phyloP scores from a whole-genome alignment of 257 asterid genomes.

The Agastache rugosa region DNA sequence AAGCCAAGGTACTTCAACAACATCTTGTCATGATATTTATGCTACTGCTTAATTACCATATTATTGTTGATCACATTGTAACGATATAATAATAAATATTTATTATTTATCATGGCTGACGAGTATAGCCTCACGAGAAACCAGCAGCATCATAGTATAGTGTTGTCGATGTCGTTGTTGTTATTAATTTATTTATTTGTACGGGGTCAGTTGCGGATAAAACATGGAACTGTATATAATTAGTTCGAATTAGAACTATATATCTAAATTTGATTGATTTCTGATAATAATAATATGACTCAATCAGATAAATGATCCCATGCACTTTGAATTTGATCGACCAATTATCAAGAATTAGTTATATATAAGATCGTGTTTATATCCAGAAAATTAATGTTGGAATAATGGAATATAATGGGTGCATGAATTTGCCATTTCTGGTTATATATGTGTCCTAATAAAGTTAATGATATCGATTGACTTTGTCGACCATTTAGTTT shows the following conservation, averaged over 20 bases:
- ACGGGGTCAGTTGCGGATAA: not conserved
- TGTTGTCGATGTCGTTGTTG: too few relatives aligned
- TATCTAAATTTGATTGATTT: conserved; percentile 2
- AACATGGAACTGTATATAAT: not conserved
- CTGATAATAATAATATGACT: not conserved
- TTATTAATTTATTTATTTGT: not conserved
- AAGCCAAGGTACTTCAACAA: conserved; percentile 28
- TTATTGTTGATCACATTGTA: not conserved
- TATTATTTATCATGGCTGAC: not conserved
- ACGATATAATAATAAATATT: not conserved
- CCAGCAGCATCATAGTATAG: too few relatives aligned
- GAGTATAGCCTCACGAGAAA: too few relatives aligned
- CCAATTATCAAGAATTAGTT: not conserved
- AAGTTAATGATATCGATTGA: conserved; percentile 25
- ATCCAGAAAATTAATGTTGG: not conserved
- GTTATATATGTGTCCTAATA: conserved; percentile 18
- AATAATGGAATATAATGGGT: not conserved
- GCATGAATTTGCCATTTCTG: conserved; percentile 37
- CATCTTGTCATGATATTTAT: not conserved
- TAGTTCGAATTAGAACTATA: not conserved
- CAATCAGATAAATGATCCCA: conserved; percentile 28
- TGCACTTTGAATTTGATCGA: conserved; percentile 1
- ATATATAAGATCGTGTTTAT: not conserved
- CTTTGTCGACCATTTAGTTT: conserved; percentile 26
- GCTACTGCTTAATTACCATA: not conserved